phyloP scores from a whole-genome alignment of 306 rosid species.

The Prinsepia uniflora region DNA sequence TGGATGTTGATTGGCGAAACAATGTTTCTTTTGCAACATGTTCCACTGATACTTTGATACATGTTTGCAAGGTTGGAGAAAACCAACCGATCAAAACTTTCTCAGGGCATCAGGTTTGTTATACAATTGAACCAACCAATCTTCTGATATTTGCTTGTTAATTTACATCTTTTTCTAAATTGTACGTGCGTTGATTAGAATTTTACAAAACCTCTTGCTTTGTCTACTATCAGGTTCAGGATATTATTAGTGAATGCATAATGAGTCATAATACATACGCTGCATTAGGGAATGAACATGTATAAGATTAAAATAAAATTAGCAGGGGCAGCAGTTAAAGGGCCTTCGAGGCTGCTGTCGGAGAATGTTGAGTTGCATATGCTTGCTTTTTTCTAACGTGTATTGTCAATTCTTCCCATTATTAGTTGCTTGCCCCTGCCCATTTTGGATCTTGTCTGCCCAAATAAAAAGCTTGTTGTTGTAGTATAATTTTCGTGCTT shows the following conservation, averaged over 20 bases:
- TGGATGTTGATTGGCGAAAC: conserved; percentile 68
- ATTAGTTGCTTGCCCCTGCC: not conserved
- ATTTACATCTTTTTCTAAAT: not conserved
- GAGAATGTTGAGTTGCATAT: not conserved
- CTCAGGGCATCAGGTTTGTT: conserved; percentile 57
- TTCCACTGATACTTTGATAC: conserved; percentile 57
- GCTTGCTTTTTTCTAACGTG: not conserved
- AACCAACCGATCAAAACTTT: conserved; percentile 55
- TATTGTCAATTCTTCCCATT: not conserved
- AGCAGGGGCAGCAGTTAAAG: not conserved
- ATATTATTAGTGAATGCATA: not conserved
- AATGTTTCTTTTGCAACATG: conserved; percentile 59
- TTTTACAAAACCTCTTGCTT: not conserved
- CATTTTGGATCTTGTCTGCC: not conserved
- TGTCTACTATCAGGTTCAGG: not conserved
- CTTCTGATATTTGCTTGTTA: not conserved
- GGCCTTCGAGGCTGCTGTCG: too few relatives aligned
- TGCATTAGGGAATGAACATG: not conserved
- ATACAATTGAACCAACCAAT: conserved; percentile 4
- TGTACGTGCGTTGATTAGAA: not conserved
- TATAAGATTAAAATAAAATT: not conserved
- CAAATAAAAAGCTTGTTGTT: not conserved
- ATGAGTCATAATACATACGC: not conserved
- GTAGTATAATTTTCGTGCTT: too few relatives aligned
- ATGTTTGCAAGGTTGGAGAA: conserved; percentile 67